Percentiles rank a stretch among this genome's conserved stretches.
phyloP scores from a whole-genome alignment of 768 basidiomycete species.

The Rhizopogon sp. region DNA sequence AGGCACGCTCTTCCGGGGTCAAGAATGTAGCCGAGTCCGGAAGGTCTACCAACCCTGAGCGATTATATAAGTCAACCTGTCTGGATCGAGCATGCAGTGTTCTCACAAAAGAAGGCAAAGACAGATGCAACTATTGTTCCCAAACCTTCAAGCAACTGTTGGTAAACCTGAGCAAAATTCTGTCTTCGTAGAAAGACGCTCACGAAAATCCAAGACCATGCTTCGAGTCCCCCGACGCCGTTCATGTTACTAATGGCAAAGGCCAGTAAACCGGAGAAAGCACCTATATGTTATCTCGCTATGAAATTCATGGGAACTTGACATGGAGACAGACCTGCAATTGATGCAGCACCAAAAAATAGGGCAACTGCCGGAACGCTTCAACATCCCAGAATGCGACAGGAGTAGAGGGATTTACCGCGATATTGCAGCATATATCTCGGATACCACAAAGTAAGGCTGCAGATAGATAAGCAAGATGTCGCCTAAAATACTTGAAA shows the following conservation, averaged over 20 bases:
- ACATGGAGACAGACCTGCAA: constrained; percentile 35
- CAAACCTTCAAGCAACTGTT: no score
- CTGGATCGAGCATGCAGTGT: no score
- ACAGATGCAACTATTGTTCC: no score
- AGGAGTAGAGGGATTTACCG: not conserved
- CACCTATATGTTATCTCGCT: constrained; percentile 21
- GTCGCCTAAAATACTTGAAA: not conserved
- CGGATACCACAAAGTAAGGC: constrained; percentile 43
- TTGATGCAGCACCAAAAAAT: constrained; percentile 62
- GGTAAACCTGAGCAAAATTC: no score
- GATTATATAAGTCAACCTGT: no score
- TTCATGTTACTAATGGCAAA: constrained; percentile 51
- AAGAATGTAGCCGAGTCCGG: no score
- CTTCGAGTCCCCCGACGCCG: constrained; percentile 39
- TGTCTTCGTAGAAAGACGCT: constrained; percentile 8
- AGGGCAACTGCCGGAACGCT: constrained; percentile 34
- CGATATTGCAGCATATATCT: constrained; percentile 44
- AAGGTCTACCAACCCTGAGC: no score
- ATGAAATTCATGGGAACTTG: not conserved
- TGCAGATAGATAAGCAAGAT: constrained; percentile 12
- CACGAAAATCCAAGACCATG: constrained; percentile 71
- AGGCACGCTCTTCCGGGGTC: no score
- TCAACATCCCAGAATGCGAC: not conserved
- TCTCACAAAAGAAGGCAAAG: no score
- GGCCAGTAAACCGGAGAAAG: constrained; percentile 59